These are phyloP conservation scores for Phytopythium sindhum DNA, from an alignment of 352 stramenopile species.

Conservation along the genomic window DNA sequence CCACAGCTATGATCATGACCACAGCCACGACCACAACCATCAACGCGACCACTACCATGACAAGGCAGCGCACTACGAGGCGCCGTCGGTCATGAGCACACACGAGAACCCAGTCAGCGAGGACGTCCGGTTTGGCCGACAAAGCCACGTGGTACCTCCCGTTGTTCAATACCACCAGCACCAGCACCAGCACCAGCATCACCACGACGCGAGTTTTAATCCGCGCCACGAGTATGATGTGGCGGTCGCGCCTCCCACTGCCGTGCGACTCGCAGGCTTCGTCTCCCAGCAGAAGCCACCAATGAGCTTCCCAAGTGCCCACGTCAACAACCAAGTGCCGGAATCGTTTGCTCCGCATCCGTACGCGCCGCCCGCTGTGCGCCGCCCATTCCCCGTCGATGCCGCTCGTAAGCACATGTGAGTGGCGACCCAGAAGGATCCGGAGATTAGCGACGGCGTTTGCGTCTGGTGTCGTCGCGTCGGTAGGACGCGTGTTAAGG, in stretches of 20 bases:
- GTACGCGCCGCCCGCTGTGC: background rate
- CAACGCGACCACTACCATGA: conserved; percentile 4
- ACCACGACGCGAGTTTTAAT: background rate
- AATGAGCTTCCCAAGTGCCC: background rate
- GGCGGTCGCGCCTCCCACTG: background rate
- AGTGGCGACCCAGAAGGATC: background rate
- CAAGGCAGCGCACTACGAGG: background rate
- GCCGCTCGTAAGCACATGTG: conserved; percentile 8
- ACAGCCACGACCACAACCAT: conserved; percentile 24
- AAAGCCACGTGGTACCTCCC: background rate
- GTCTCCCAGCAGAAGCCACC: background rate
- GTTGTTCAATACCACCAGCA: background rate
- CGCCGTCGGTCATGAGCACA: conserved; percentile 44
- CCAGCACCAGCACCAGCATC: background rate
- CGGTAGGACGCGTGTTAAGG: background rate
- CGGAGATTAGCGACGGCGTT: background rate
- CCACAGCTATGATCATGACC: conserved; percentile 13
- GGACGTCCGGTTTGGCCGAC: conserved; percentile 20
- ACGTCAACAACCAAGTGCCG: background rate
- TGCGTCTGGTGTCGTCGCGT: background rate
- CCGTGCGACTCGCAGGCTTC: background rate
- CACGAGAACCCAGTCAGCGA: conserved; percentile 64
- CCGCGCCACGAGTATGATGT: background rate
- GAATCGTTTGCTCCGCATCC: background rate
- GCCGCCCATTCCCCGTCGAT: background rate